Conservation (phyloP, 345 rosid species). For the Brassica juncea region DNA sequence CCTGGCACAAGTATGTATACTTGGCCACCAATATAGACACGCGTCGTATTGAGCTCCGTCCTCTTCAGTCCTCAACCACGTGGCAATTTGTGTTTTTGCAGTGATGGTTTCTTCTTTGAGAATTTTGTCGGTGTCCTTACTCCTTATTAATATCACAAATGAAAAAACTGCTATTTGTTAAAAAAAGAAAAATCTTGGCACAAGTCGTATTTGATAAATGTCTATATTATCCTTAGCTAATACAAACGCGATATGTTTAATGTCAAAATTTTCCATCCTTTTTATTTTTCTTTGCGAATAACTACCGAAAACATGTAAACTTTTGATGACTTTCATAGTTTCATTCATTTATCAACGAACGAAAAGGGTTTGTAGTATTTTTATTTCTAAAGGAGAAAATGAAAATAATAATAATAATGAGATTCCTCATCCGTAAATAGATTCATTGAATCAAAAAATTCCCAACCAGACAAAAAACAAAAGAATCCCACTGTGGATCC, state of each 20-base stretch:
- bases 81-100: neutral
- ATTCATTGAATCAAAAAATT: conserved; percentile 35
- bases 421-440: conserved; percentile 38
- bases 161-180: neutral
- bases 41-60: conserved; percentile 16
- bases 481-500: conserved; percentile 37
- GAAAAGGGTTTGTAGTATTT: neutral
- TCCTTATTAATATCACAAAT: neutral
- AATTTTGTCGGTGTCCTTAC: conserved; percentile 28
- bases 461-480: conserved; percentile 30
- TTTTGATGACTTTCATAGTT: neutral
- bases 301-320: neutral
- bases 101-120: conserved; percentile 19
- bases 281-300: neutral
- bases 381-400: neutral
- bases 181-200: neutral
- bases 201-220: neutral
- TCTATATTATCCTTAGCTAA: neutral
- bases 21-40: conserved; percentile 10
- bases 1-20: conserved; percentile 6
- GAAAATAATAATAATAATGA: neutral
- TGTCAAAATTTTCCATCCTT: neutral
- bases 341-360: neutral
- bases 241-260: neutral
- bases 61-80: conserved; percentile 6